phyloP scores from a whole-genome alignment of 2,329 filamentous ascomycete species.

The Paramyrothecium roridum region DNA sequence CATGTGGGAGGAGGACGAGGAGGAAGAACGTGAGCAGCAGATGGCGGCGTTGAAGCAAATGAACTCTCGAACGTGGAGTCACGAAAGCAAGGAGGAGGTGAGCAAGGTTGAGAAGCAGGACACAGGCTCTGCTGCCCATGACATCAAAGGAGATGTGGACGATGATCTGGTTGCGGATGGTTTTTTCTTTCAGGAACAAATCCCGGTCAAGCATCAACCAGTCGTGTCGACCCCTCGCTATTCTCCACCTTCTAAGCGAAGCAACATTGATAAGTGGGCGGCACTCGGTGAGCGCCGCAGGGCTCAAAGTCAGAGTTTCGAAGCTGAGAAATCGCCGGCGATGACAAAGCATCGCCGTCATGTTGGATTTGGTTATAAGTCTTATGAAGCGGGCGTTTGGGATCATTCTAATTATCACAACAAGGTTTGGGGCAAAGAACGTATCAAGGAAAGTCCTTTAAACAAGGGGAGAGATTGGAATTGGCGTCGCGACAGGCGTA shows the following conservation, averaged over 20 bases:
- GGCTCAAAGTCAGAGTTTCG: slow-evolving; percentile 53
- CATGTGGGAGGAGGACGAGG: slow-evolving; percentile 89
- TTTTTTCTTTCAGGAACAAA: slow-evolving; percentile 70
- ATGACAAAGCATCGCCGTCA: slow-evolving; percentile 44
- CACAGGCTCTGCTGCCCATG: slow-evolving; percentile 17
- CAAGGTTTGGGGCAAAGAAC: slow-evolving; percentile 38
- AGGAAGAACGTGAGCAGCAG: slow-evolving; percentile 62
- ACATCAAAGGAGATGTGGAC: slow-evolving; percentile 51
- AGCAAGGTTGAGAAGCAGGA: slow-evolving; percentile 15
- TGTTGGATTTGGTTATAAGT: slow-evolving; percentile 44
- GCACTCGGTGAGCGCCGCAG: slow-evolving; percentile 81
- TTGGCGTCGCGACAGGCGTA: slow-evolving; percentile 59
- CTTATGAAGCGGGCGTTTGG: slow-evolving; percentile 45
- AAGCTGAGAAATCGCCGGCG: slow-evolving; percentile 48
- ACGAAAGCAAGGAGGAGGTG: slow-evolving; percentile 56
- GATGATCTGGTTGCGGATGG: slow-evolving; percentile 65
- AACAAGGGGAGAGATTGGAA: slow-evolving; percentile 58
- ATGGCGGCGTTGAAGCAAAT: slow-evolving; percentile 52
- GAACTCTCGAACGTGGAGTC: slow-evolving; percentile 76
- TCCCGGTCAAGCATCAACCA: slow-evolving; percentile 31
- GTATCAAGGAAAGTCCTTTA: slow-evolving; percentile 52
- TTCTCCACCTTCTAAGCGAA: slow-evolving; percentile 65
- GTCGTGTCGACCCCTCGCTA: slow-evolving; percentile 47
- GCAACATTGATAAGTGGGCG: slow-evolving; percentile 77
- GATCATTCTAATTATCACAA: slow-evolving; percentile 38